Base-by-base conservation (phyloP, 2,329 filamentous ascomycete species). In the Bretziella fagacearum region DNA sequence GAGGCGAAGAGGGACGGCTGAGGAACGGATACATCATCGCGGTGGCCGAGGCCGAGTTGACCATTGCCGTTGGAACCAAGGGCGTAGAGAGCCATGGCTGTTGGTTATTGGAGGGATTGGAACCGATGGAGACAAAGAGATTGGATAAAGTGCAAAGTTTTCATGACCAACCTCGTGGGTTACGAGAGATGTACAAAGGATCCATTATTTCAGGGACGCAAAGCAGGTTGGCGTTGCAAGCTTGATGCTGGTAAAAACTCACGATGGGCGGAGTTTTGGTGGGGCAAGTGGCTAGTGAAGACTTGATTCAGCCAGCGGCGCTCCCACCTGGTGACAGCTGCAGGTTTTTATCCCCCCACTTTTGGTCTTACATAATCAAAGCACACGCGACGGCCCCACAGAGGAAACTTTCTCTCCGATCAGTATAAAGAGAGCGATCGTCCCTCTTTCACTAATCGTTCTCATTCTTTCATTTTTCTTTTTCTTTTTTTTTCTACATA, bases 31-130 rank as follows among this genome's bases (percentile, higher is more conserved):
- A 83, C 74, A 55, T 86, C 81, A 57, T 84, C 75, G 51, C 66
- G 69, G 59, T 85, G 81, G 17, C 74, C 74, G 49, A 85, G 71
- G 33, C 79, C 81, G 7, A 87, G 67, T 57, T 87, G 82, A 27
- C 80, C 79, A 1, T 77, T 84, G 37, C 81, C 78, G 56, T 87
- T 87, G 3, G 83, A 87, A 26, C 82, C 82, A 40, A 86, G 68
- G 2, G 81, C 72, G 55, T 79, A 83, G 15, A 84, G 58, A 1
- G 63, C 61, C n/a, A 51, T 51, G 26, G 8, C 13, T 23, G 15
- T 20, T 39, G 7, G 35, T 39, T 39, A 8, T 20, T 39, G 35
- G 17, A 39, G 35, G n/a, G 18, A 23, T 15, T 33, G 35, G 20
- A 39, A 22, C 20, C 5, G 15, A 23, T 22, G 35, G 37, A 35